Conservation (phyloP, 345 rosid genomes). For the Aquilaria yunnanensis region DNA sequence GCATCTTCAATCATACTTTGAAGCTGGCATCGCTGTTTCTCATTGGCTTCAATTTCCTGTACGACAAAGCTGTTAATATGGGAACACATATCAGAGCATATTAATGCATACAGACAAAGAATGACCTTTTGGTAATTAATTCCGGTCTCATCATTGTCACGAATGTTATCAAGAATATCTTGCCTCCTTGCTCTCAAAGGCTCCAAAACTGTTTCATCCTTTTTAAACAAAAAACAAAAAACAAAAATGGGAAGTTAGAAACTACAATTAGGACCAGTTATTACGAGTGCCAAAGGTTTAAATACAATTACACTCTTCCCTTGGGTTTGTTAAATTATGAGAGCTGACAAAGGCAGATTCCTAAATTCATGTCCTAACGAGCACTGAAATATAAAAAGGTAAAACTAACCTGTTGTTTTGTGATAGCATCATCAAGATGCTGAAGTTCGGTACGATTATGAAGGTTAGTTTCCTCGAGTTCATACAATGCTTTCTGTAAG, state of each 20-base stretch:
- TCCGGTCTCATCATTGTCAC: conserved; percentile 94
- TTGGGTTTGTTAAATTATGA: too few species aligned
- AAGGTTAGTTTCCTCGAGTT: conserved; percentile 87
- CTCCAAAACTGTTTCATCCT: conserved; percentile 48
- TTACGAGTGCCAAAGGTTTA: too few species aligned
- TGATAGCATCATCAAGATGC: conserved; percentile 82
- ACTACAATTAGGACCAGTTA: too few species aligned
- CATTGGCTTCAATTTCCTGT: conserved; percentile 87
- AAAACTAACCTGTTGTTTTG: conserved; percentile 59
- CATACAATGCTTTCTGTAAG: conserved; percentile 85
- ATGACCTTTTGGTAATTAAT: conserved; percentile 69
- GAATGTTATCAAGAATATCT: conserved; percentile 91
- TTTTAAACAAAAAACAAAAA: conserved; percentile 25
- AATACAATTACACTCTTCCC: too few species aligned
- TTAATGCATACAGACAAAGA: conserved; percentile 5
- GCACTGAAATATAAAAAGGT: too few species aligned
- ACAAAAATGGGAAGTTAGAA: background rate
- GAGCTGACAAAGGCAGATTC: too few species aligned
- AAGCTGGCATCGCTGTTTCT: conserved; percentile 66
- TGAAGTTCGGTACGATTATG: conserved; percentile 72
- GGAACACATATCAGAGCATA: background rate
- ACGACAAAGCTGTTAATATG: conserved; percentile 12
- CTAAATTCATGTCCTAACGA: too few species aligned
- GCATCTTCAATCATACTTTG: conserved; percentile 89
- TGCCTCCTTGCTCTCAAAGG: conserved; percentile 71